Conservation (phyloP, 495 filamentous ascomycete genomes). For the Glarea lozoyensis region DNA sequence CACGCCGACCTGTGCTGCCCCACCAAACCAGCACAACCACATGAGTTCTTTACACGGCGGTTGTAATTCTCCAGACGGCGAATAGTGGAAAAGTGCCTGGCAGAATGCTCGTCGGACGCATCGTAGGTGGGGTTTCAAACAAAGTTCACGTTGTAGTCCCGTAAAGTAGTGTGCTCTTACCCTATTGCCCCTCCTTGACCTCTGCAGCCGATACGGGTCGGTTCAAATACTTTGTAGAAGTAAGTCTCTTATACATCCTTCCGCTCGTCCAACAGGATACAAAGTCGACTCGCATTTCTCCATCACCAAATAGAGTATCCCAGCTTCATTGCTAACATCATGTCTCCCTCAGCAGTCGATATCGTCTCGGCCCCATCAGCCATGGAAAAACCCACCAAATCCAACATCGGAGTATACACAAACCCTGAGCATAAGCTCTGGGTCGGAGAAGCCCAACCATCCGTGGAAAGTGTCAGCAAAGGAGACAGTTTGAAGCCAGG, state of each 20-base stretch:
- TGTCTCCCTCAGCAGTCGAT: constrained; percentile 19
- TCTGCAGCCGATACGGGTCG: no score
- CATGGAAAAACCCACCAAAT: constrained; percentile 37
- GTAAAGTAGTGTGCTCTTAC: no score
- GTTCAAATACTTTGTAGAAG: no score
- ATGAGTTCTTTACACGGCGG: neutral
- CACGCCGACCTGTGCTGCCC: constrained; percentile 7
- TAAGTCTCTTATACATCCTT: no score
- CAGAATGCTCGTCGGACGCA: no score
- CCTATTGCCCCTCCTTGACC: no score
- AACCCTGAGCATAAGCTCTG: constrained; percentile 88
- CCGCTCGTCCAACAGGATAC: no score
- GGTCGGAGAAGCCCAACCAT: constrained; percentile 70
- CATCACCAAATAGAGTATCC: no score
- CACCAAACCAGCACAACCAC: neutral
- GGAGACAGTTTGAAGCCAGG: constrained; percentile 64
- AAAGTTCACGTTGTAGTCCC: no score
- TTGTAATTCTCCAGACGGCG: neutral
- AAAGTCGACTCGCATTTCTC: neutral
- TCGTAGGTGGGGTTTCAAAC: no score
- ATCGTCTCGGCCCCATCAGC: constrained; percentile 2
- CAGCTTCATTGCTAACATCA: constrained; percentile 6
- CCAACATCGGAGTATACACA: constrained; percentile 93
- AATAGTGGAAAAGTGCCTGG: no score
- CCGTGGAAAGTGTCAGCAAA: constrained; percentile 62